phyloP scores from a whole-genome alignment of 1,139 yeast species.

The Suhomyces ambrosiae region DNA sequence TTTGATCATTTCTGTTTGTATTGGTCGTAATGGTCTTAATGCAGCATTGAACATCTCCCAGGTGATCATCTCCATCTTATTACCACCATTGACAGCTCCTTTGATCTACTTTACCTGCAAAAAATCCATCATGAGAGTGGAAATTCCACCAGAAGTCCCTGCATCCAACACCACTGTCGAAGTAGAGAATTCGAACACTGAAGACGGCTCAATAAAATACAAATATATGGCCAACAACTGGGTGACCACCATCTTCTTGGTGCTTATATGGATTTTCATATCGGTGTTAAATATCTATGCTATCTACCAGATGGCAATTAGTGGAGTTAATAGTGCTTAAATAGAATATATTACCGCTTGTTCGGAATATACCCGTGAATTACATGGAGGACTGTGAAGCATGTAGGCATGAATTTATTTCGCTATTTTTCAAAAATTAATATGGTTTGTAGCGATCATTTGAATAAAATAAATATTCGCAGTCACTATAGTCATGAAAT shows the following conservation, averaged over 20 bases:
- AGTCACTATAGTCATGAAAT: too few relatives aligned
- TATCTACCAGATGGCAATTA: constrained; percentile 59
- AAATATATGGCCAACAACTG: constrained; percentile 63
- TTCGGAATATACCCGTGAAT: too few relatives aligned
- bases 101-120: constrained; percentile 68
- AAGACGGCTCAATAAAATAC: constrained; percentile 24
- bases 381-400: too few relatives aligned
- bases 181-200: constrained; percentile 12
- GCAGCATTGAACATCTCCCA: constrained; percentile 74
- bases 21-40: constrained; percentile 72
- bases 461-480: too few relatives aligned
- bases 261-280: constrained; percentile 64
- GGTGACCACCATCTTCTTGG: constrained; percentile 51
- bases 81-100: constrained; percentile 79
- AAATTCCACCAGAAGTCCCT: constrained; percentile 22
- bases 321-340: constrained; percentile 38
- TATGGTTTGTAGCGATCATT: too few relatives aligned
- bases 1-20: constrained; percentile 57
- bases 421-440: too few relatives aligned
- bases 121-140: constrained; percentile 59
- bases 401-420: too few relatives aligned
- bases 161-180: constrained; percentile 6
- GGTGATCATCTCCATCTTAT: constrained; percentile 66
- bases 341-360: too few relatives aligned
- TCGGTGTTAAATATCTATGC: constrained; percentile 68